A percentile compares a stretch with the other conserved stretches of the same genome.
phyloP scores from a whole-genome alignment of 139 green algal genomes.

The Micromonas commoda region DNA sequence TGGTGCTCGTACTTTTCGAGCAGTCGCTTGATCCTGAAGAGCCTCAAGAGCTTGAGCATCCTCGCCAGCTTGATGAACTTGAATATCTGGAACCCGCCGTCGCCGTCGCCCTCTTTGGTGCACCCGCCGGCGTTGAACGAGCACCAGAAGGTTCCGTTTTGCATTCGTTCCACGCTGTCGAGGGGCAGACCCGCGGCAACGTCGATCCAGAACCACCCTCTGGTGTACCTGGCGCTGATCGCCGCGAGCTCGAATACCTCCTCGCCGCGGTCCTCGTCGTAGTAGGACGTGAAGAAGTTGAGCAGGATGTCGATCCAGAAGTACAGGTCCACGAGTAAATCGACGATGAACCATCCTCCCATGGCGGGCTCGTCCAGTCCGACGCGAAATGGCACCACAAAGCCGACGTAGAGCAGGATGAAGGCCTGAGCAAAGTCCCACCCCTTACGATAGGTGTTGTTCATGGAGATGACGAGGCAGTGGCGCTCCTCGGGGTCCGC shows the following conservation, averaged over 20 bases:
- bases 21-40: conserved; percentile 9
- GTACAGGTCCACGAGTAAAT: conserved; percentile 14
- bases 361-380: conserved; percentile 9
- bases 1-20: conserved; percentile 23
- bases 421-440: conserved; percentile 14
- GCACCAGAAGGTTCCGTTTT: background rate
- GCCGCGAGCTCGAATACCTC: conserved; percentile 1
- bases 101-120: background rate
- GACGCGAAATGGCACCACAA: conserved; percentile 22
- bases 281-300: conserved; percentile 29
- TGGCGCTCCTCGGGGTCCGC: too few relatives aligned
- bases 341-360: conserved; percentile 15
- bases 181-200: background rate
- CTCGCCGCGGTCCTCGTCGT: background rate
- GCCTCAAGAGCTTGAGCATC: conserved; percentile 14
- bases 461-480: too few relatives aligned
- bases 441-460: too few relatives aligned
- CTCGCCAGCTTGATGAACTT: background rate
- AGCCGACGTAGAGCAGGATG: conserved; percentile 12
- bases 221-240: conserved; percentile 13
- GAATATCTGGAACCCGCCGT: background rate
- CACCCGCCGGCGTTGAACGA: background rate
- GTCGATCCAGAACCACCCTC: conserved; percentile 28
- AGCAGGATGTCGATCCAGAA: conserved; percentile 30
- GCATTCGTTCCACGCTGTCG: background rate